These are phyloP conservation scores for Plantago lanceolata DNA, from an alignment of 305 asterid species.

Conservation along the genomic window DNA sequence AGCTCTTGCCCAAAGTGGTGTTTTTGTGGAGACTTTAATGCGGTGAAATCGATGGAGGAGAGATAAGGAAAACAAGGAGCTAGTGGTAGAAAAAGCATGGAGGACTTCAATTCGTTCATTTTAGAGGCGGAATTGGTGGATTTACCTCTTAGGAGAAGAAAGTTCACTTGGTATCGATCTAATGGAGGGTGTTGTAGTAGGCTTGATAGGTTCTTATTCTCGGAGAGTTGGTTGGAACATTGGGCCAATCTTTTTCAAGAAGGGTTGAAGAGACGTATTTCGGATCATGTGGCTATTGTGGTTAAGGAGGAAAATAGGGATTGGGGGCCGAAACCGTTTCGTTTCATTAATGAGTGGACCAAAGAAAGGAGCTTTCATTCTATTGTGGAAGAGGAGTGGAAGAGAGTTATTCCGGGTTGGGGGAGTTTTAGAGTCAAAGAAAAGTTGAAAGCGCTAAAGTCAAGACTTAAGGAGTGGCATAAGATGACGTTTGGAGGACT, in stretches of 20 bases:
- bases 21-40: too few relatives aligned
- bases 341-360: neutral
- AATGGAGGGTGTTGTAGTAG: neutral
- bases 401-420: neutral
- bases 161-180: neutral
- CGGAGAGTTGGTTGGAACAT: neutral
- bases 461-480: neutral
- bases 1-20: too few relatives aligned
- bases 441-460: neutral
- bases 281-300: neutral
- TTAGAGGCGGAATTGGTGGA: neutral
- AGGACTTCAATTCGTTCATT: neutral
- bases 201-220: neutral
- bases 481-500: too few relatives aligned
- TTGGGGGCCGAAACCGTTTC: neutral
- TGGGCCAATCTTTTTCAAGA: neutral
- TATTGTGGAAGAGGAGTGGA: neutral
- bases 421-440: neutral
- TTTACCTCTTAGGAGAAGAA: neutral
- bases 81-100: neutral
- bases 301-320: neutral
- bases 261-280: neutral
- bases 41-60: too few relatives aligned
- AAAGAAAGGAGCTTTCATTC: neutral
- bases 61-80: too few relatives aligned